Evolutionary conservation across 805 yeast species (phyloP).

Genomic region (Metschnikowia gelsemii): DNA sequence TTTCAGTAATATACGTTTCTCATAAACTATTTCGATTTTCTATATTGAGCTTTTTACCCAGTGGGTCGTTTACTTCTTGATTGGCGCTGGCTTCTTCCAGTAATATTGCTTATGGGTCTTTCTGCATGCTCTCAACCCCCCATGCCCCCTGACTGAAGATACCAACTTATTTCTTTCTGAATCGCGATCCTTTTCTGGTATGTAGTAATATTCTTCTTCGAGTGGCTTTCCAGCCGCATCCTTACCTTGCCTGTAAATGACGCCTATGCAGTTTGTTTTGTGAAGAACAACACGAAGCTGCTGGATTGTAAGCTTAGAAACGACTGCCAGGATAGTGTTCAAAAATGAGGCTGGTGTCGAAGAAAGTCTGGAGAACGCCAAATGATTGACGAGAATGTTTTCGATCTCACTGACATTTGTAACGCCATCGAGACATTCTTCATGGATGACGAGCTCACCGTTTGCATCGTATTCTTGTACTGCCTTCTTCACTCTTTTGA

Average conservation of each 20-base stretch:
- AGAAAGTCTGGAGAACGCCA: constrained; percentile 85
- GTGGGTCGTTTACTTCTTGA: constrained; percentile 33
- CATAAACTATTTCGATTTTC: too few species aligned
- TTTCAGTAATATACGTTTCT: too few species aligned
- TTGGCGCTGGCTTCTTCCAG: constrained; percentile 63
- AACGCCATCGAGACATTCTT: constrained; percentile 27
- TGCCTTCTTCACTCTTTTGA: constrained; percentile 22
- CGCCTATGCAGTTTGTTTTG: constrained; percentile 68
- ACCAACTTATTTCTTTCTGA: constrained; percentile 66
- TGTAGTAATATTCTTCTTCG: constrained; percentile 92
- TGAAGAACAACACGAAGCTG: constrained; percentile 47
- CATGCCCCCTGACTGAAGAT: constrained; percentile 74
- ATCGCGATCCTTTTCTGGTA: constrained; percentile 79
- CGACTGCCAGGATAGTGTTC: constrained; percentile 57
- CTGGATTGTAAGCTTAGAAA: constrained; percentile 45
- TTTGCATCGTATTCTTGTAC: constrained; percentile 22
- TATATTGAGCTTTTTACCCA: too few species aligned
- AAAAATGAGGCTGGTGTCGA: constrained; percentile 82
- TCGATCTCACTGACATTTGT: constrained; percentile 51
- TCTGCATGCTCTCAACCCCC: constrained; percentile 82
- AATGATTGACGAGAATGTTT: constrained; percentile 72
- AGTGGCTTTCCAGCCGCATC: constrained; percentile 95
- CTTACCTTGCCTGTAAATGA: constrained; percentile 82
- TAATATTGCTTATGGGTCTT: constrained; percentile 88
- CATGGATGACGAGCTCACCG: constrained; percentile 29